Evolutionary conservation across 495 filamentous ascomycete genomes (phyloP).

Genomic region (Aspergillus mulundensis): DNA sequence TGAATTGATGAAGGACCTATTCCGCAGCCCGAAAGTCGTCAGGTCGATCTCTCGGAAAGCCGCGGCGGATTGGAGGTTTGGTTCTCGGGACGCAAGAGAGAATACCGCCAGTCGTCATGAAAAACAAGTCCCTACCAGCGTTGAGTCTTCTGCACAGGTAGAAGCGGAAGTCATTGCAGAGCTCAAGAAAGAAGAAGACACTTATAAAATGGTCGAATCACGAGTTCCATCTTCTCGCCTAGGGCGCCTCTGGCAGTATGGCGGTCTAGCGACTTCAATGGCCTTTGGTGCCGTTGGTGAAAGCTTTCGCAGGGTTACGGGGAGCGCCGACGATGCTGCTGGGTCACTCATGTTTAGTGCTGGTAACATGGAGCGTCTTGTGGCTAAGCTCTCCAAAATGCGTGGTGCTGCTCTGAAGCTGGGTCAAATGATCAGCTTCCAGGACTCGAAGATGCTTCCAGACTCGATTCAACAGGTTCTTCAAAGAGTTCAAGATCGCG

Average conservation of each 20-base stretch:
- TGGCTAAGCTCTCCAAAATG: conserved; percentile 91
- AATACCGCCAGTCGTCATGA: neutral
- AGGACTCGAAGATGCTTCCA: conserved; percentile 95
- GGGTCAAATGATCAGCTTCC: conserved; percentile 95
- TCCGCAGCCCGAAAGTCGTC: conserved; percentile 57
- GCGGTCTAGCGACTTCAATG: conserved; percentile 90
- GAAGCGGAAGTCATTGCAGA: conserved; percentile 9
- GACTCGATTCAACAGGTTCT: conserved; percentile 78
- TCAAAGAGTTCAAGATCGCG: conserved; percentile 90
- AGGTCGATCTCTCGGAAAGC: conserved; percentile 43
- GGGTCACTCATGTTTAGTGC: conserved; percentile 85
- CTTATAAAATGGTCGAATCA: conserved; percentile 80
- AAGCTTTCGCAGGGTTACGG: conserved; percentile 66
- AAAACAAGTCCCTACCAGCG: conserved; percentile 5
- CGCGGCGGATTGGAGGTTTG: conserved; percentile 10
- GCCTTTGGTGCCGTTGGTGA: conserved; percentile 89
- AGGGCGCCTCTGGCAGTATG: conserved; percentile 88
- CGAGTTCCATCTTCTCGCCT: conserved; percentile 85
- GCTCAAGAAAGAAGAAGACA: conserved; percentile 19
- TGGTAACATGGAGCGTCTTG: conserved; percentile 85
- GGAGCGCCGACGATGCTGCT: conserved; percentile 52
- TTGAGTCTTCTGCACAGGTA: conserved; percentile 13
- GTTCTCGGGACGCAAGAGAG: neutral
- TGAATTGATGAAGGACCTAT: conserved; percentile 57
- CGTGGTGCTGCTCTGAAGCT: conserved; percentile 96